phyloP scores from a whole-genome alignment of 768 basidiomycete genomes.

The Tricholoma furcatifolium region DNA sequence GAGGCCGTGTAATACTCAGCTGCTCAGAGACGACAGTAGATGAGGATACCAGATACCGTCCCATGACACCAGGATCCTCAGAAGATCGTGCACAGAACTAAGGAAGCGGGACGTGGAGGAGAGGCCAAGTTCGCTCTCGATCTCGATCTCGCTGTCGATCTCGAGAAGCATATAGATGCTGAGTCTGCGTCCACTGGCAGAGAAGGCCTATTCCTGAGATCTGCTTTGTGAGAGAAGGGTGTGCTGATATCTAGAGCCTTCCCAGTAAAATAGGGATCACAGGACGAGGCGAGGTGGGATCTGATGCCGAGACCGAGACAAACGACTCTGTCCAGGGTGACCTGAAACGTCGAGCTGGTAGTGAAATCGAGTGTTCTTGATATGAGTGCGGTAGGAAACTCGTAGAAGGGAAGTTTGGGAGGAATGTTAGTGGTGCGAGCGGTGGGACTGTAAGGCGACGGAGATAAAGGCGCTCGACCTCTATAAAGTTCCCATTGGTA shows the following conservation, averaged over 20 bases:
- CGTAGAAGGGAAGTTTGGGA: slow-evolving; percentile 19
- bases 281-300: no score
- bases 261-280: no score
- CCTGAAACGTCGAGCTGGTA: slow-evolving; percentile 17
- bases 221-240: no score
- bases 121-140: slow-evolving; percentile 36
- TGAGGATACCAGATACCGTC: no score
- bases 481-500: slow-evolving; percentile 18
- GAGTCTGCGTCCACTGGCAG: no score
- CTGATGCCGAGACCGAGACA: no score
- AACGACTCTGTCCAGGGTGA: slow-evolving; percentile 18
- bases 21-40: no score
- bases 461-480: slow-evolving; percentile 25
- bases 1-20: no score
- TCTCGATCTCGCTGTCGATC: slow-evolving; percentile 22
- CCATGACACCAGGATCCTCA: no score
- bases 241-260: no score
- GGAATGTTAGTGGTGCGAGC: slow-evolving; percentile 9
- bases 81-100: no score
- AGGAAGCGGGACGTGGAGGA: slow-evolving; percentile 30
- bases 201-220: no score
- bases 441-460: slow-evolving; percentile 16
- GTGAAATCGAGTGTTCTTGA: background rate
- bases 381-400: slow-evolving; percentile 9
- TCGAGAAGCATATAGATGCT: background rate